These are phyloP conservation scores for Picea abies DNA, from an alignment of 83 land plant species.

Conservation along the genomic window DNA sequence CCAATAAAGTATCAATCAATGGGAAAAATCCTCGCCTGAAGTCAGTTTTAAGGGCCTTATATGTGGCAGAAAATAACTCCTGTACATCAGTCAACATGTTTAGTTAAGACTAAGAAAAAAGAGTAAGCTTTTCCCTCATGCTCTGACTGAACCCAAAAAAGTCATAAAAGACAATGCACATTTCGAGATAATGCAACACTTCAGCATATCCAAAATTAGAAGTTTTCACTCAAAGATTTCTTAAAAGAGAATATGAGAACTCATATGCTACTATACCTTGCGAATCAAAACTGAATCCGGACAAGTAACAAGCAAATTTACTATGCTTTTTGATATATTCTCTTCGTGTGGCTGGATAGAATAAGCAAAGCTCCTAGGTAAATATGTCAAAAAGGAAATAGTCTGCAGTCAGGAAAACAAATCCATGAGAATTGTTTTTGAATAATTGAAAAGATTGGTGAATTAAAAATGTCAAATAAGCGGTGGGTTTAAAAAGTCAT, in stretches of 20 bases:
- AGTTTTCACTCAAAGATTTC: not conserved
- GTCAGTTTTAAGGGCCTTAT: slow-evolving; percentile 91
- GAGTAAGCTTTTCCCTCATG: no score
- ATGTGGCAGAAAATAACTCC: slow-evolving; percentile 88
- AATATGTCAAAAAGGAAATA: slow-evolving; percentile 90
- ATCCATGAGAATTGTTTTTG: no score
- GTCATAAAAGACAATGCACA: no score
- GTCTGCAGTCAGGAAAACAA: slow-evolving; percentile 55
- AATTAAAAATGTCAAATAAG: no score
- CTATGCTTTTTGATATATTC: slow-evolving; percentile 96
- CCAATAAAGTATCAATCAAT: slow-evolving; percentile 89
- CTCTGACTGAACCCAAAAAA: no score
- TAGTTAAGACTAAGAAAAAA: no score
- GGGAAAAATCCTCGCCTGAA: slow-evolving; percentile 88
- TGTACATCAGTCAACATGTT: slow-evolving; percentile 18
- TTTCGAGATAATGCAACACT: no score
- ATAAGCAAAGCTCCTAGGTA: slow-evolving; percentile 83
- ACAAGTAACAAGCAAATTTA: slow-evolving; percentile 87
- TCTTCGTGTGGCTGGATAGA: slow-evolving; percentile 93
- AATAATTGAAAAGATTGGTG: no score
- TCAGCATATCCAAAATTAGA: no score
- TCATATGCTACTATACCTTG: slow-evolving; percentile 52
- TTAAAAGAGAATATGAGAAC: not conserved
- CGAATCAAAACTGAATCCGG: slow-evolving; percentile 93
- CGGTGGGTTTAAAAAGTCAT: no score